Base-by-base conservation (phyloP, 306 rosid genomes). In the Begonia peltatifolia region DNA sequence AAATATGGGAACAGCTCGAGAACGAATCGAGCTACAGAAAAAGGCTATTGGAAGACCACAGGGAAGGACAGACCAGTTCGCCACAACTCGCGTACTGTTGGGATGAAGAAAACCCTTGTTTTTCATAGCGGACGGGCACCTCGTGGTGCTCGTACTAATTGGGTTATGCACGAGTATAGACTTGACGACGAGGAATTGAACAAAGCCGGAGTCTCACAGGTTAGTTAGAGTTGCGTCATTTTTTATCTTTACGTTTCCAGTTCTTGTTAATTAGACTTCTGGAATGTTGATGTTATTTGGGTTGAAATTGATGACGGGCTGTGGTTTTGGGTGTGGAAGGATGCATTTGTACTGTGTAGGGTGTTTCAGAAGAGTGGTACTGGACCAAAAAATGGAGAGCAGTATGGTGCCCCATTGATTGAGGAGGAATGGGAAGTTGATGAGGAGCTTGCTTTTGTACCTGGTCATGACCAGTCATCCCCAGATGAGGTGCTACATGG, bases 131-230 rank as follows among this genome's bases (percentile, higher is more conserved):
- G 97, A 4, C 74, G 97, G 1, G 95, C 97, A 1, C 97, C 97
- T 0, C 66, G 54, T 3, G 97, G 97, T 2, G 60, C 14, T 1
- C 76, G 97, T 2, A 74, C 80, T 61, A 90, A 90, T 55, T 90
- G 97, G 97, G 97, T 90, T 5, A 90, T 90, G 97, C 97, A 90
- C 41, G 97, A 90, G 74, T 90, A 85, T 48, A 78, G 74, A 58
- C 65, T 86, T 46, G 59, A 41, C 12, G 84, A 78, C 16, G 87
- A 80, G 47, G 69, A 71, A 14, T n/a, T 85, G 77, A 81, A 56
- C 44, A 78, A 75, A 48, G 61, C 73, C 1, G 92, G 84, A 23
- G 48, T 59, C 42, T 25, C 50, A n/a, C n/a, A n/a, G n/a, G 0
- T 75, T 72, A 84, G 95, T 85, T 60, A 15, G 67, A 53, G 9